These are phyloP conservation scores for Puccinia hordei DNA, from an alignment of 1,284 basidiomycete species.

Conservation along the genomic window DNA sequence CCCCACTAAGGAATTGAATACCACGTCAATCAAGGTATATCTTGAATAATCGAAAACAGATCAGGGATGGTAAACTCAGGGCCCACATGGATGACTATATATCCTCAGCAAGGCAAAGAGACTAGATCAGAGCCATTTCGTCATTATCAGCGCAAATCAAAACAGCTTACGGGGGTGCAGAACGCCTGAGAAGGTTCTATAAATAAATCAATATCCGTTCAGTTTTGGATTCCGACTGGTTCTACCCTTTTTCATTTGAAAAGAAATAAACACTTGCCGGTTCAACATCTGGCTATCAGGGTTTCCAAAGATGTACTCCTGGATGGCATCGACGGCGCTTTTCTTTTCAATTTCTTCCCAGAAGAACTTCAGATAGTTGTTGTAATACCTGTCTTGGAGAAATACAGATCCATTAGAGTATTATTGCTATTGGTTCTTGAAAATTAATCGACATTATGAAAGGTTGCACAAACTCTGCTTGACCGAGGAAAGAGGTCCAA, in stretches of 20 bases:
- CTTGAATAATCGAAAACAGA: neutral
- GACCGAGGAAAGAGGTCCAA: conserved; percentile 29
- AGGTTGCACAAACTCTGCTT: conserved; percentile 4
- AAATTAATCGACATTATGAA: neutral
- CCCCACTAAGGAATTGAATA: conserved; percentile 36
- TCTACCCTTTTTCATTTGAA: neutral
- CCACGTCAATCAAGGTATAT: neutral
- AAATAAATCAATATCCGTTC: neutral
- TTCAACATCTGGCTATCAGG: conserved; percentile 34
- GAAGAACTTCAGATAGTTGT: conserved; percentile 33
- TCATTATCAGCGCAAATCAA: neutral
- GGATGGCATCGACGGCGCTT: conserved; percentile 12
- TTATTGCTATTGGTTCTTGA: too few relatives aligned
- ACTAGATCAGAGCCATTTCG: neutral
- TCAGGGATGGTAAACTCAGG: neutral
- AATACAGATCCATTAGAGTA: neutral
- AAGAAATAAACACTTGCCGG: conserved; percentile 1
- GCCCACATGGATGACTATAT: conserved; percentile 47
- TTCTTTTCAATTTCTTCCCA: conserved; percentile 9
- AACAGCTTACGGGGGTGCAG: conserved; percentile 42
- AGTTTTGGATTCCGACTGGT: neutral
- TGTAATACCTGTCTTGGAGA: conserved; percentile 19
- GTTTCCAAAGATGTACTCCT: conserved; percentile 29
- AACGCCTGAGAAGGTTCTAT: conserved; percentile 33
- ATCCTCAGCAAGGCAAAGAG: neutral